phyloP scores from a whole-genome alignment of 1,284 basidiomycete genomes.

The Cryptococcus sp. region DNA sequence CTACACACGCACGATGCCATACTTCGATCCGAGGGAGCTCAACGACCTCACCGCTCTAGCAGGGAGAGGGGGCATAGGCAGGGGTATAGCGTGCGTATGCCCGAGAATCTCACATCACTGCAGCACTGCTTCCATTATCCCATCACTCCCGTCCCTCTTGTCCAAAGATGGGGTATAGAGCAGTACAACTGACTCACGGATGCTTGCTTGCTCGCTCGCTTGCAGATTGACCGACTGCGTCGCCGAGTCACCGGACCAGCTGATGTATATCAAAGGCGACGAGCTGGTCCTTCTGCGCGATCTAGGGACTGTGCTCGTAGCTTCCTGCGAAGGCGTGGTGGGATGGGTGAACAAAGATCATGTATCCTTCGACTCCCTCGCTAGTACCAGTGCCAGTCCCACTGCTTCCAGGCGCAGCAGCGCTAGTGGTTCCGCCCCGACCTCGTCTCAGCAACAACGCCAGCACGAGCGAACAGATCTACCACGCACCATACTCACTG shows the following conservation, averaged over 20 bases:
- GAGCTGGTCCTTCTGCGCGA: slow-evolving; percentile 79
- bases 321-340: slow-evolving; percentile 88
- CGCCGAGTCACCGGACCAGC: slow-evolving; percentile 71
- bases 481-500: too few species aligned
- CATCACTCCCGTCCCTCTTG: too few species aligned
- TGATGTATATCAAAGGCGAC: slow-evolving; percentile 88
- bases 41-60: slow-evolving; percentile 42
- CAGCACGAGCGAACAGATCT: not conserved
- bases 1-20: slow-evolving; percentile 17
- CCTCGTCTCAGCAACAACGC: not conserved
- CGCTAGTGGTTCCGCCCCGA: not conserved
- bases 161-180: too few species aligned
- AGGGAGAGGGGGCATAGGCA: slow-evolving; percentile 41
- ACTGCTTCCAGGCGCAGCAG: not conserved
- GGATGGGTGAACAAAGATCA: slow-evolving; percentile 71
- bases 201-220: not conserved
- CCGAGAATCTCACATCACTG: not conserved
- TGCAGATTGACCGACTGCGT: slow-evolving; percentile 63
- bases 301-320: slow-evolving; percentile 60
- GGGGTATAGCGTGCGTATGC: slow-evolving; percentile 43
- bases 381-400: slow-evolving; percentile 9
- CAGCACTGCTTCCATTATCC: not conserved
- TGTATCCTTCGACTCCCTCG: slow-evolving; percentile 61
- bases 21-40: slow-evolving; percentile 42
- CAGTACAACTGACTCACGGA: slow-evolving; percentile 2